Percentiles rank a stretch among this genome's conserved stretches.
These are phyloP conservation scores for Alternaria burnsii DNA, from an alignment of 2,329 filamentous ascomycete genomes.

Conservation along the genomic window DNA sequence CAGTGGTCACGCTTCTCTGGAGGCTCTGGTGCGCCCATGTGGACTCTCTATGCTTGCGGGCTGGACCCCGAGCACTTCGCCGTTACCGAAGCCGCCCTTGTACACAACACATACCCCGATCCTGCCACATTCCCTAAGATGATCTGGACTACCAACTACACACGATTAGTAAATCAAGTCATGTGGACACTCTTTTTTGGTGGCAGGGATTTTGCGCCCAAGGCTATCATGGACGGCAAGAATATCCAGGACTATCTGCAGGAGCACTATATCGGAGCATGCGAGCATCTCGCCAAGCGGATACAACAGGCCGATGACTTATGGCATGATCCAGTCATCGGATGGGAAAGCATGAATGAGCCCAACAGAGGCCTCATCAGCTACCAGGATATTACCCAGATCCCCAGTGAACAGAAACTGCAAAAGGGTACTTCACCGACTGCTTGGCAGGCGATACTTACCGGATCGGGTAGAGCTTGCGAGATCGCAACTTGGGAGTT, in stretches of 20 bases:
- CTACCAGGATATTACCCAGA: conserved; percentile 78
- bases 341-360: conserved; percentile 97
- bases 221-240: conserved; percentile 90
- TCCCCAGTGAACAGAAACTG: conserved; percentile 86
- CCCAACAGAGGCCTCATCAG: conserved; percentile 89
- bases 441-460: conserved; percentile 91
- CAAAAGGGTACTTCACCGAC: conserved; percentile 94
- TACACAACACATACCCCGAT: conserved; percentile 91
- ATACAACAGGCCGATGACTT: conserved; percentile 92
- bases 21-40: conserved; percentile 94
- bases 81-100: conserved; percentile 87
- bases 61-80: conserved; percentile 86
- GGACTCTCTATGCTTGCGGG: conserved; percentile 95
- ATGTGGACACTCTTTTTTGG: conserved; percentile 96
- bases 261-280: conserved; percentile 82
- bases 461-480: conserved; percentile 87
- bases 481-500: conserved; percentile 95
- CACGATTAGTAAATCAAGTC: conserved; percentile 82
- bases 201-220: conserved; percentile 90
- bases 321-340: conserved; percentile 85
- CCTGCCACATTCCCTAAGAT: conserved; percentile 93
- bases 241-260: conserved; percentile 98
- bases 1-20: conserved; percentile 94
- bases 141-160: conserved; percentile 99
- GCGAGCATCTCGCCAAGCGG: conserved; percentile 79